phyloP scores from a whole-genome alignment of 768 basidiomycete species.

The Steccherinum ochraceum region DNA sequence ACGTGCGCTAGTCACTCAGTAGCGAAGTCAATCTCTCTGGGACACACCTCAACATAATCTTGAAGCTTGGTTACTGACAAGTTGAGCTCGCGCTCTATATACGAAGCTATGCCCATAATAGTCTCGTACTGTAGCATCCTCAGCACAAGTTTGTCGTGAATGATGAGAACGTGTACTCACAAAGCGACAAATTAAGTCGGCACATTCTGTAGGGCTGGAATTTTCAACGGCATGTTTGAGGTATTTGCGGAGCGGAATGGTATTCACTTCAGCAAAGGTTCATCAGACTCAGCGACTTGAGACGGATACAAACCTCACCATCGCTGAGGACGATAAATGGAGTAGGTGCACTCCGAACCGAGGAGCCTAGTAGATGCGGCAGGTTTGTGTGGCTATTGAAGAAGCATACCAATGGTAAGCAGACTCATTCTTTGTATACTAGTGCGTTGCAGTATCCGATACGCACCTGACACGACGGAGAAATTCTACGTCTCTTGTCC shows the following conservation, averaged over 20 bases:
- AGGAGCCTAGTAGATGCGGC: conserved; percentile 47
- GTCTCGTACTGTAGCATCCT: conserved; percentile 29
- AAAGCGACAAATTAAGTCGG: conserved; percentile 28
- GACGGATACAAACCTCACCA: conserved; percentile 23
- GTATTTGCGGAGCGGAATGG: conserved; percentile 21
- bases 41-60: conserved; percentile 39
- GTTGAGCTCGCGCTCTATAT: conserved; percentile 35
- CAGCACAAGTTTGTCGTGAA: neutral
- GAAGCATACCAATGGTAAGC: no score
- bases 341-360: conserved; percentile 34
- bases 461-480: conserved; percentile 44
- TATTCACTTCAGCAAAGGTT: conserved; percentile 30
- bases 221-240: conserved; percentile 32
- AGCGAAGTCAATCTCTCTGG: no score
- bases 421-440: neutral
- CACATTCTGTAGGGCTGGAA: conserved; percentile 31
- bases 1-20: neutral
- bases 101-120: conserved; percentile 10
- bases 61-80: conserved; percentile 34
- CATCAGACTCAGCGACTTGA: neutral
- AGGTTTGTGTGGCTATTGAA: conserved; percentile 49
- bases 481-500: conserved; percentile 44
- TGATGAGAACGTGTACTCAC: conserved; percentile 14
- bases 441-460: neutral
- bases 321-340: conserved; percentile 47